Conservation (phyloP, 805 yeast species). For the Barnettozyma botsteinii region DNA sequence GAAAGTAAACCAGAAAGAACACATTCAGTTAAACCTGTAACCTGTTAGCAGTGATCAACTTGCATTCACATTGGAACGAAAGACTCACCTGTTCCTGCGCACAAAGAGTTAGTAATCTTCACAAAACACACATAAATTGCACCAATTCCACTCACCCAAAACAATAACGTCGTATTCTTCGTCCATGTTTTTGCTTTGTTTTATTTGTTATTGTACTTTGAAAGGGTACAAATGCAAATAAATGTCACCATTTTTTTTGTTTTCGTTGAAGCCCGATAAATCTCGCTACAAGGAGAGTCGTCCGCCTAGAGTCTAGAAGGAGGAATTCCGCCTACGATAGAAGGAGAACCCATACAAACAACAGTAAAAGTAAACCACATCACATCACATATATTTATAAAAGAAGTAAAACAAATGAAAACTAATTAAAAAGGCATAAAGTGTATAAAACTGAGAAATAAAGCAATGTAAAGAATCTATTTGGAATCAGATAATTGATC, state of each 20-base stretch:
- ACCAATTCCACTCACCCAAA: slow-evolving; percentile 41
- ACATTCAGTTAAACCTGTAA: slow-evolving; percentile 89
- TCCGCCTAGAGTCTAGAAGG: too few relatives aligned
- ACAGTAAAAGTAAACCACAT: too few relatives aligned
- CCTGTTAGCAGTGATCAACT: slow-evolving; percentile 5
- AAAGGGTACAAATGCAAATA: not conserved
- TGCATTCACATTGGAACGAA: not conserved
- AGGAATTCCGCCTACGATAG: too few relatives aligned
- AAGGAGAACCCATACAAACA: too few relatives aligned
- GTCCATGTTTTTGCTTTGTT: slow-evolving; percentile 57
- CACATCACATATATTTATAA: too few relatives aligned
- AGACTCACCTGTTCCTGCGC: slow-evolving; percentile 4
- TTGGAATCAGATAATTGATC: slow-evolving; percentile 11
- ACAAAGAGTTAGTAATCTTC: not conserved
- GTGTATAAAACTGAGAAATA: too few relatives aligned
- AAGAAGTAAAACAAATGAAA: too few relatives aligned
- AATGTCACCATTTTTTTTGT: too few relatives aligned
- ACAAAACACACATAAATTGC: too few relatives aligned
- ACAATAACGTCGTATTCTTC: slow-evolving; percentile 96
- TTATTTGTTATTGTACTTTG: not conserved
- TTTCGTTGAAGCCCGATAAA: too few relatives aligned
- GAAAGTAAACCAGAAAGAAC: slow-evolving; percentile 88
- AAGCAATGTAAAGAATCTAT: not conserved
- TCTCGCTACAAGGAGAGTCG: too few relatives aligned
- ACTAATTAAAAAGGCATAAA: not conserved